Evolutionary conservation across 805 yeast species (phyloP).

Genomic region (Saccharomycopsis sp.): DNA sequence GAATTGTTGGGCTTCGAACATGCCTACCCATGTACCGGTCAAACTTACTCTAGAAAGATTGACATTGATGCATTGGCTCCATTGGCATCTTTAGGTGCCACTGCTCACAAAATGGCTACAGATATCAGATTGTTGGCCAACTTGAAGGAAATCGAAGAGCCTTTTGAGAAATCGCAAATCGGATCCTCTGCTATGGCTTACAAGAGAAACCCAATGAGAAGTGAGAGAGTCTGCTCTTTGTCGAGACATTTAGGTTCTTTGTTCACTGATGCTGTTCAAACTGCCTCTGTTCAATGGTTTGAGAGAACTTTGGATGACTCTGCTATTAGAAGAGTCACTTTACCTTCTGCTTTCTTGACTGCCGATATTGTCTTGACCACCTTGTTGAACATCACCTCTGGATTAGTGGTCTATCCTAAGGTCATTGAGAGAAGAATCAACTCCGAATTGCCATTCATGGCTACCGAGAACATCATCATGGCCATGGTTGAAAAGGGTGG

Average conservation of each 20-base stretch:
- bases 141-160: constrained; percentile 96
- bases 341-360: constrained; percentile 94
- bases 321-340: constrained; percentile 93
- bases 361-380: constrained; percentile 91
- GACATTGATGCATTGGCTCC: constrained; percentile 93
- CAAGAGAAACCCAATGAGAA: constrained; percentile 99
- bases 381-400: constrained; percentile 84
- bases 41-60: constrained; percentile 97
- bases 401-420: constrained; percentile 96
- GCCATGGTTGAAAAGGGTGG: constrained; percentile 99
- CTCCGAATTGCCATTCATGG: constrained; percentile 98
- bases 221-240: constrained; percentile 97
- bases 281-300: constrained; percentile 98
- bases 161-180: constrained; percentile 96
- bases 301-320: constrained; percentile 98
- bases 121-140: constrained; percentile 94
- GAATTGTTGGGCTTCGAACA: constrained; percentile 89
- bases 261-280: constrained; percentile 89
- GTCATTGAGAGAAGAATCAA: constrained; percentile 94
- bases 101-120: constrained; percentile 97
- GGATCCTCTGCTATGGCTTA: constrained; percentile 99
- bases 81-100: constrained; percentile 87
- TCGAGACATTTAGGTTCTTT: constrained; percentile 92
- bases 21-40: constrained; percentile 97
- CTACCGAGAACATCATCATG: constrained; percentile 98